These are phyloP conservation scores for Cocos nucifera DNA, from an alignment of 176 grass and related monocot genomes.

Conservation along the genomic window DNA sequence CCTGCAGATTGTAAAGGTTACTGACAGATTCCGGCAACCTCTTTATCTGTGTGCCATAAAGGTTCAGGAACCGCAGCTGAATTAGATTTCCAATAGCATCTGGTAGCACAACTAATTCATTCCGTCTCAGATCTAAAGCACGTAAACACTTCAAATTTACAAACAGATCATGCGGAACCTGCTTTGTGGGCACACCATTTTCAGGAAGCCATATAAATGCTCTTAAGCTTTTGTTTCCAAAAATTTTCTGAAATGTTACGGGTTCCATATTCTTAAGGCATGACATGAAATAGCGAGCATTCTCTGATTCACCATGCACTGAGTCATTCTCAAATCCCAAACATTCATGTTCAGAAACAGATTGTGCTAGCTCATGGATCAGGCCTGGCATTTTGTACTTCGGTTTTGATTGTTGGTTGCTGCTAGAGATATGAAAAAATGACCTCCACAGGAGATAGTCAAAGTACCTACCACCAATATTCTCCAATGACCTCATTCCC, in stretches of 20 bases:
- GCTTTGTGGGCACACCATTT: constrained; percentile 12
- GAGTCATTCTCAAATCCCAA: constrained; percentile 1
- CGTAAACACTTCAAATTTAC: constrained; percentile 20
- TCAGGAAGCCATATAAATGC: constrained; percentile 32
- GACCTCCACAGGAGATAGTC: constrained; percentile 1
- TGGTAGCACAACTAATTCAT: constrained; percentile 20
- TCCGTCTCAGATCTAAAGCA: constrained; percentile 36
- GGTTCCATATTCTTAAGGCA: constrained; percentile 2
- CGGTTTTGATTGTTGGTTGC: not conserved
- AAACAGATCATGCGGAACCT: constrained; percentile 27
- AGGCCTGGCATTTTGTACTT: constrained; percentile 26
- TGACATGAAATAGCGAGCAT: constrained; percentile 24
- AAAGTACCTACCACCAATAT: too few species aligned
- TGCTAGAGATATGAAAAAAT: constrained; percentile 28
- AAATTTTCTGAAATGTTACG: constrained; percentile 28
- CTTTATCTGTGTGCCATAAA: constrained; percentile 22
- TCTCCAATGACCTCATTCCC: too few species aligned
- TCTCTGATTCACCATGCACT: not conserved
- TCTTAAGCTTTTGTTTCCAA: constrained; percentile 23
- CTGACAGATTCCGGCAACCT: constrained; percentile 29
- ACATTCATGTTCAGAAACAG: constrained; percentile 27
- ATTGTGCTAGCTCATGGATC: constrained; percentile 28
- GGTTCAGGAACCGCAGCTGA: constrained; percentile 45
- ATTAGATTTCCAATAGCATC: constrained; percentile 28
- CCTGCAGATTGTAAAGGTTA: constrained; percentile 41